Evolutionary conservation across 2,329 filamentous ascomycete genomes (phyloP), one percentile per base, ranked within the genome.

Genomic region (Colletotrichum incanum): DNA sequence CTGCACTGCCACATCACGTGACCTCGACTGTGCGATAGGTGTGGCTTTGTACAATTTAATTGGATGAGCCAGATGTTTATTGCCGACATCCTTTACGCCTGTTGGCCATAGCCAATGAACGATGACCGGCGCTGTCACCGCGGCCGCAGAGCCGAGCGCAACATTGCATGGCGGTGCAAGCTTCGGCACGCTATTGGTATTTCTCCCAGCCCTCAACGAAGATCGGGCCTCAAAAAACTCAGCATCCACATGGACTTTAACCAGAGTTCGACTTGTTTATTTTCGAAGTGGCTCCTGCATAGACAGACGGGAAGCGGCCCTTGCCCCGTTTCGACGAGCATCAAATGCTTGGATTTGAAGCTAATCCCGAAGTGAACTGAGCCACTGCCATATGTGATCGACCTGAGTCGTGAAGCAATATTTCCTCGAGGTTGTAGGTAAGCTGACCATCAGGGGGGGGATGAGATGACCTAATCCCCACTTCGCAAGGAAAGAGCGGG

Each of bases 231-330:
- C 14, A 31, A 41, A 43, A 16, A 31, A 3, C 39, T n/a, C 43
- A 43, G 37, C 56, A 28, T 43, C 55, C 23, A 26, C 2, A 3
- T 28, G 9, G 23, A 31, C 16, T 31, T 20, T 20, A 20, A n/a
- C 20, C 58, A 60, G 7, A 23, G 18, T 60, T 47, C 14, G n/a
- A 49, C 45, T 34, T 34, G 34, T 20, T 49, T 61, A 5, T 34
- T 55, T 41, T 39, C 23, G 52, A 26, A 47, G 45, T 66, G 62
- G 62, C 62, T 60, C 45, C 66, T 54, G 54, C 52, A 28, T 41
- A 28, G 60, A 20, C 23, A 28, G n/a, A 31, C 1, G 54, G 34
- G 54, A 70, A 39, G 45, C 12, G 66, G 62, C 34, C 37, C 28
- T 34, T 34, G 7, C 28, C 66, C 50, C 45, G 26, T 49, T 49